Evolutionary conservation across 371 early-diverging fungal species (phyloP).

Genomic region (Funneliformis caledonium): DNA sequence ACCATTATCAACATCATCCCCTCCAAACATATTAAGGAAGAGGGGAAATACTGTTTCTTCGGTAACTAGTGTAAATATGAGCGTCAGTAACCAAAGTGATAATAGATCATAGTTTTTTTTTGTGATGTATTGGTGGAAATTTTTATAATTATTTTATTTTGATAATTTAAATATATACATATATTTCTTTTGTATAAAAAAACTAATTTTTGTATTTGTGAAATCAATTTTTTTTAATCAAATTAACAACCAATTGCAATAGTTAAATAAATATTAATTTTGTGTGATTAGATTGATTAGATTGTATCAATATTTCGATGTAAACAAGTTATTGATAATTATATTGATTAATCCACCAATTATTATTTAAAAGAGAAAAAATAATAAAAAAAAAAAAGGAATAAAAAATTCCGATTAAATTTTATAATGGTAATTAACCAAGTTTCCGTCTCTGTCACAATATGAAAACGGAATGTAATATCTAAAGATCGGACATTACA

Average conservation of each 20-base stretch:
- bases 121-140: background rate
- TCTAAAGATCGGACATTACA: constrained; percentile 13
- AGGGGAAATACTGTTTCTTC: background rate
- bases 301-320: too few species aligned
- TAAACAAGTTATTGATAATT: too few species aligned
- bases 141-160: too few species aligned
- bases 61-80: background rate
- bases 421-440: constrained; percentile 3
- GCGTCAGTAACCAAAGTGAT: background rate
- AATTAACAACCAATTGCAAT: too few species aligned
- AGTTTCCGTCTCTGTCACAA: constrained; percentile 4
- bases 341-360: too few species aligned
- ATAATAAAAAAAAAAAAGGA: too few species aligned
- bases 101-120: background rate
- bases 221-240: too few species aligned
- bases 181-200: too few species aligned
- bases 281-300: too few species aligned
- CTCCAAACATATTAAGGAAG: background rate
- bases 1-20: background rate
- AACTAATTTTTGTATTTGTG: background rate
- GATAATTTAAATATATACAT: too few species aligned
- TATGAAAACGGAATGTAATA: background rate
- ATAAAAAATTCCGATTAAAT: background rate
- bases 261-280: too few species aligned
- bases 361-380: too few species aligned